phyloP scores from a whole-genome alignment of 352 stramenopile species.

The Phytophthora rubi region DNA sequence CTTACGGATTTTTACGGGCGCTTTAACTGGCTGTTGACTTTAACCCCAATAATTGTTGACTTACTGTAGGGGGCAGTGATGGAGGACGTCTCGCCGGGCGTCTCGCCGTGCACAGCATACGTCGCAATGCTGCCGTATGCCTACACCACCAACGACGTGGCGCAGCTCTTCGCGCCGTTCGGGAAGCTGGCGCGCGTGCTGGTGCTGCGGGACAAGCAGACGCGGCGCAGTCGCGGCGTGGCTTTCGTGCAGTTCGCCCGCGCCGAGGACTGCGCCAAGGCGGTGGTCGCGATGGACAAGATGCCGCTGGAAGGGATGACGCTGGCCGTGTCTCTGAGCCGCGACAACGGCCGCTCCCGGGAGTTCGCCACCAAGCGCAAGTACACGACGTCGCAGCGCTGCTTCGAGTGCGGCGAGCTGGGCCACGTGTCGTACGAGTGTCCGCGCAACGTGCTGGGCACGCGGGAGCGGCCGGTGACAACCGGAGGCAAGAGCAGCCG shows the following conservation, averaged over 20 bases:
- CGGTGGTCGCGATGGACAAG: constrained; percentile 67
- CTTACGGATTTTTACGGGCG: neutral
- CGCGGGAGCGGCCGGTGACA: constrained; percentile 59
- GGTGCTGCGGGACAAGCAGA: constrained; percentile 79
- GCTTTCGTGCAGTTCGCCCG: constrained; percentile 88
- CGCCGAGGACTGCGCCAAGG: constrained; percentile 60
- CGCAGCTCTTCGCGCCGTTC: constrained; percentile 82
- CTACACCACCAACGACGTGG: constrained; percentile 89
- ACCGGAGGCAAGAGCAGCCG: constrained; percentile 54
- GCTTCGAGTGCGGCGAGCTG: constrained; percentile 84
- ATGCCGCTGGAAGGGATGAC: constrained; percentile 65
- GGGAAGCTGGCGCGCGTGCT: constrained; percentile 79
- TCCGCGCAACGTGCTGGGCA: constrained; percentile 81
- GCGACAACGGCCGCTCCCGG: constrained; percentile 78
- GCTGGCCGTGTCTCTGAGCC: constrained; percentile 67
- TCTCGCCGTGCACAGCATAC: constrained; percentile 70
- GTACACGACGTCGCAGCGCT: constrained; percentile 66
- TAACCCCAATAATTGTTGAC: neutral
- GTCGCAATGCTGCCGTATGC: constrained; percentile 90
- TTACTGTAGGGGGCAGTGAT: neutral
- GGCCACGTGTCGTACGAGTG: constrained; percentile 88
- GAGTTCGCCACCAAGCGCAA: constrained; percentile 88
- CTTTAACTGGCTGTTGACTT: neutral
- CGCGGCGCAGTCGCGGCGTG: constrained; percentile 74
- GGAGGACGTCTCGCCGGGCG: neutral